Evolutionary conservation across 148 eudicot genomes (phyloP).

Genomic region (Agrostemma githago): DNA sequence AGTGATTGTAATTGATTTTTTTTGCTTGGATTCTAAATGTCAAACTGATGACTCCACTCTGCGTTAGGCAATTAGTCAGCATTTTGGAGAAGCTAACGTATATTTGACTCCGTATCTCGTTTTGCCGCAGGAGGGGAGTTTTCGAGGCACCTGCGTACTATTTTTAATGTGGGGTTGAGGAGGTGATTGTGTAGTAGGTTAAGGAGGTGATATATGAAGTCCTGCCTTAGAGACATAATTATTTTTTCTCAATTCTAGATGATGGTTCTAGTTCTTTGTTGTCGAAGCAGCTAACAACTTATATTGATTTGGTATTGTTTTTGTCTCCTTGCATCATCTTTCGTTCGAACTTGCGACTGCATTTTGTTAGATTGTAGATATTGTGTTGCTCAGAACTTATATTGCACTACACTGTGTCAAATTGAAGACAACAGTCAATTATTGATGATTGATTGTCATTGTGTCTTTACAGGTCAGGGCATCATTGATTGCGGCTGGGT

Average conservation of each 20-base stretch:
- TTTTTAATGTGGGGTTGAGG: background rate
- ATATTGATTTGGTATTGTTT: background rate
- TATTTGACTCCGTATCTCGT: no score
- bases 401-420: background rate
- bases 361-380: background rate
- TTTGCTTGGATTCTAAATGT: no score
- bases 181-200: no score
- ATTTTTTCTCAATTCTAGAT: background rate
- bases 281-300: constrained; percentile 2
- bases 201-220: background rate
- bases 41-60: no score
- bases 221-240: background rate
- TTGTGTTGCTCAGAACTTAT: background rate
- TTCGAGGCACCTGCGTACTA: background rate
- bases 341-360: background rate
- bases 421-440: background rate
- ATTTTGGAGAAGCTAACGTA: no score
- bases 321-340: background rate
- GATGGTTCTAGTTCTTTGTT: background rate
- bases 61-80: no score
- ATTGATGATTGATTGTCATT: constrained; percentile 11
- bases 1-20: no score
- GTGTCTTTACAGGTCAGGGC: constrained; percentile 59
- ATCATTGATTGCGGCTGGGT: constrained; percentile 73
- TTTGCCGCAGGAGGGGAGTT: no score